A percentile compares a stretch with the other conserved stretches of the same genome.
phyloP scores from a whole-genome alignment of 345 rosid genomes.

The Conringia planisiliqua region DNA sequence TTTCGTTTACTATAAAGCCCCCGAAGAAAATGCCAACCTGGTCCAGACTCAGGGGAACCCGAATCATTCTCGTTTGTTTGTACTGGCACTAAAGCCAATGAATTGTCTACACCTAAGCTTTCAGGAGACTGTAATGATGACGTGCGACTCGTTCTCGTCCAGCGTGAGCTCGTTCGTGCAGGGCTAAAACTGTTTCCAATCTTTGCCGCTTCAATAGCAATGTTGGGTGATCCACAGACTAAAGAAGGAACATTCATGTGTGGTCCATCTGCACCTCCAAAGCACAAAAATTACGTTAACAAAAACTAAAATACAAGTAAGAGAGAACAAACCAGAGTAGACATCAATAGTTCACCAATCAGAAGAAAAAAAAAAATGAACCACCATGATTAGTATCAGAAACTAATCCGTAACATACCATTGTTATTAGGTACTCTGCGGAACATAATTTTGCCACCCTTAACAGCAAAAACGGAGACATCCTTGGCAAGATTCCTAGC shows the following conservation, averaged over 20 bases:
- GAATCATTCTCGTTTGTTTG: conserved; percentile 32
- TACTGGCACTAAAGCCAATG: conserved; percentile 55
- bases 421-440: conserved; percentile 26
- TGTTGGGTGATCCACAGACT: conserved; percentile 32
- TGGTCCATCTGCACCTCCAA: conserved; percentile 20
- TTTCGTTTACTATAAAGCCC: conserved; percentile 38
- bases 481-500: conserved; percentile 60
- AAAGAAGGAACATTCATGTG: conserved; percentile 28
- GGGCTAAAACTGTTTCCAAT: conserved; percentile 22
- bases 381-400: conserved; percentile 20
- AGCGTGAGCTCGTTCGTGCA: conserved; percentile 32
- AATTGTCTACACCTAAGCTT: conserved; percentile 37
- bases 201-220: conserved; percentile 30
- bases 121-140: conserved; percentile 25
- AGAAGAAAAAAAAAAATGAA: not conserved
- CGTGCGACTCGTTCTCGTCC: conserved; percentile 28
- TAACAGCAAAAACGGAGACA: conserved; percentile 66
- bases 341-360: not conserved
- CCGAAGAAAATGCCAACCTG: conserved; percentile 63
- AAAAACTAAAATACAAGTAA: not conserved
- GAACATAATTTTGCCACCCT: conserved; percentile 68
- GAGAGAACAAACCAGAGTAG: not conserved
- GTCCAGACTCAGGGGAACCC: conserved; percentile 33
- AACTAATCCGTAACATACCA: conserved; percentile 21
- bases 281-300: conserved; percentile 5